Base-by-base conservation (phyloP, 73 alveolate genomes). In the Tetrahymena thermophila region DNA sequence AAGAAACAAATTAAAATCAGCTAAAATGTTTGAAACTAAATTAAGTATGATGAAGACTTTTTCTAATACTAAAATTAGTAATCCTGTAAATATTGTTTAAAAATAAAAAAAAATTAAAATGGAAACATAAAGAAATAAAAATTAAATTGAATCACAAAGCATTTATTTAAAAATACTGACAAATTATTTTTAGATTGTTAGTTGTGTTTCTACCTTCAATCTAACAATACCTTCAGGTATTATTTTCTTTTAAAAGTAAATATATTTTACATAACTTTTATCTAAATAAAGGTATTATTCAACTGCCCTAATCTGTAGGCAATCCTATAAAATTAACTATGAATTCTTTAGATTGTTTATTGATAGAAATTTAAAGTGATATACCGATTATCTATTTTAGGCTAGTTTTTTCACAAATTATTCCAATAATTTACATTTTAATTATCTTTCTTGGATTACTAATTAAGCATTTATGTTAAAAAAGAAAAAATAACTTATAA, bases 271-370 rank as follows among this genome's bases (percentile, higher is more conserved):
- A 56, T 4, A 16, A 71, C 1, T 16, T n/a, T 71, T 71, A 71
- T 4, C 13, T 57, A 16, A 19, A 43, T 17, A 11, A 94, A 96
- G 50, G 93, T 96, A 34, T 95, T 95, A n/a, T 58, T 58, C 11
- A 95, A 94, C 85, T 96, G 93, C 43, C 93, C 85, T 11, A n/a
- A 23, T 44, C 94, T 10, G 35, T 44, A 85, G 40, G 84, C n/a
- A 43, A 35, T 7, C 40, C 95, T 85, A 34, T 42, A 17, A 37
- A 84, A 58, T 35, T 13, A 44, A 40, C 37, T 37, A 50, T 94
- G 96, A 71, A n/a, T 25, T 71, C 89, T 25, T 23, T 71, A 31
- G 89, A 71, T n/a, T 71, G 89, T 19, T 4, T 71, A 19, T 71
- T 71, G 31, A 40, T 71, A 28, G 10, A 71, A 5, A 25, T 94